Evolutionary conservation across 164 flowering plant species (phyloP), one percentile per base, ranked within the genome.

Genomic region (Tetracentron sinense): DNA sequence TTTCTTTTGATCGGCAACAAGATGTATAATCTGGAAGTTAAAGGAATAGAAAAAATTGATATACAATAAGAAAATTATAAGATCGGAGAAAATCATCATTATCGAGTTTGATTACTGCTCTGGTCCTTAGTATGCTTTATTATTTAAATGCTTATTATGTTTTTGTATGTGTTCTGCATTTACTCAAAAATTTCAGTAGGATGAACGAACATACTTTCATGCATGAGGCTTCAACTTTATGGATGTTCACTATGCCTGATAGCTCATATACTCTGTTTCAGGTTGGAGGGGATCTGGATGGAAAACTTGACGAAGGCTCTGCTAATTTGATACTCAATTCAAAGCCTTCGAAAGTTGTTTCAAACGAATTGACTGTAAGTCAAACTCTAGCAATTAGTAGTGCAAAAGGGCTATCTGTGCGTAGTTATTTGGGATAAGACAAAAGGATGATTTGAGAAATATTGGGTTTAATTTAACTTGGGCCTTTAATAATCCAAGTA

Each of bases 261-360:
- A 46, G 35, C 61, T 71, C 27, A 48, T 46, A 14, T 31, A 16
- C 53, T 54, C 46, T 66, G 38, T 71, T 47, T 70, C 82, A 91
- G 97, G 77, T 69, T 47, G 85, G 81, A 58, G 88, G 76, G 26
- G 86, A 83, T 72, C 51, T 79, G 50, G 85, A 85, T 71, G 91
- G 88, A 62, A 91, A 81, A 78, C 78, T 94, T 72, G 97, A 94
- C 65, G 97, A 94, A 77, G 79, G 72, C 30, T 51, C 93, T 66
- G 90, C 93, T 59, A 79, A 72, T 71, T 69, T 89, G 72, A 77
- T 91, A 30, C 81, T 89, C 58, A 96, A 94, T 76, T 70, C 86
- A n/a, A 82, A 79, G 61, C 99, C 99, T 58, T 94, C 99, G 65
- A 94, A 94, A 86, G 93, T 94, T 69, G 82, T 86, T 63, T 86